Evolutionary conservation across 1,284 basidiomycete genomes (phyloP).

Genomic region (Ustilago loliicola): DNA sequence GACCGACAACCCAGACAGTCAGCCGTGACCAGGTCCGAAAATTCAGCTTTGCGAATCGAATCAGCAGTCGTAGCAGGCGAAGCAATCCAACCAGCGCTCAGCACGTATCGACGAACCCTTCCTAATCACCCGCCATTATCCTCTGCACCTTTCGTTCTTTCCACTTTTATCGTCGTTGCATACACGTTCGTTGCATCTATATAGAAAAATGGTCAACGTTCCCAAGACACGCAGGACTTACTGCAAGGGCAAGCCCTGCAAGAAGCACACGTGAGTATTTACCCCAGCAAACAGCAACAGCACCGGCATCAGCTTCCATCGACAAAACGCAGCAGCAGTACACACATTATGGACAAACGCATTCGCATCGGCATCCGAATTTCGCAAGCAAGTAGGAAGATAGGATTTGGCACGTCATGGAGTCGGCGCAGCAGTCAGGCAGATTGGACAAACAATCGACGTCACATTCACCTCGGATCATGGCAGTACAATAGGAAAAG

Average conservation of each 20-base stretch:
- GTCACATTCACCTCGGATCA: neutral
- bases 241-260: constrained; percentile 99
- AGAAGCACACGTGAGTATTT: constrained; percentile 90
- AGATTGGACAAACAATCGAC: neutral
- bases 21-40: neutral
- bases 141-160: constrained; percentile 9
- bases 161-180: constrained; percentile 9
- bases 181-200: neutral
- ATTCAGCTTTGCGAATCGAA: neutral
- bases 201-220: constrained; percentile 70
- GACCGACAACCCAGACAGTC: neutral
- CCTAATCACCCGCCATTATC: constrained; percentile 11
- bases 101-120: constrained; percentile 10
- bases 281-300: constrained; percentile 11
- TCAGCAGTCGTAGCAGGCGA: neutral
- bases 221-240: constrained; percentile 76
- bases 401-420: neutral
- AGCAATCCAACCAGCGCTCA: neutral
- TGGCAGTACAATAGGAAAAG: no score
- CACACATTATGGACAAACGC: neutral
- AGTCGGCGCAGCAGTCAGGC: neutral
- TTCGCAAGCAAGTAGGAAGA: neutral
- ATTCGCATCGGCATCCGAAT: neutral
- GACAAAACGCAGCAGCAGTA: neutral
- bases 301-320: constrained; percentile 3